Evolutionary conservation across 768 basidiomycete genomes (phyloP), one percentile per base, ranked within the genome.

Genomic region (Leccinum disarticulatum): DNA sequence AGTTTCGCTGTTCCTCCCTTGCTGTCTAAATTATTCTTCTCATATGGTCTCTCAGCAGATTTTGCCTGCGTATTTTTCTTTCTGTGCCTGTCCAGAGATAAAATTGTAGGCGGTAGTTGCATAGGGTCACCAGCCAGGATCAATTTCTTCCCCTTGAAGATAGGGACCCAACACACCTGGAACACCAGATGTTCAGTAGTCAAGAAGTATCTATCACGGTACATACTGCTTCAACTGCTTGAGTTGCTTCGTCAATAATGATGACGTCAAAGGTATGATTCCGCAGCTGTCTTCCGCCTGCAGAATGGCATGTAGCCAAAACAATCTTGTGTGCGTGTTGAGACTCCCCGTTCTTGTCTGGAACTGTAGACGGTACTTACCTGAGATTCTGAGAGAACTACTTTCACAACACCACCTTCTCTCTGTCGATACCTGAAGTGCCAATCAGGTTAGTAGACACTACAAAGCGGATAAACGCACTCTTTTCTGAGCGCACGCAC

Each of bases 231-330:
- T 99, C 96, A 14, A 97, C 69, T 4, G 95, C 96, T 72, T 98
- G 97, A 0, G 97, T 98, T 0, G 97, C 97, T 76, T 99, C 97
- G 65, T 99, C 97, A 56, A 99, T 95, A 50, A 99, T 89, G 11
- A 95, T 85, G 0, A 96, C 90, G 69, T 99, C 97, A 68, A 99
- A 99, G 2, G 81, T 75, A 57, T 87, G 81, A 60, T 88, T 84
- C 47, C 83, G 81, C 7, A 98, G 75, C 64, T 95, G 93, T 22
- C 89, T 77, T 4, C 91, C 88, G 1, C 96, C 97, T 6, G 96
- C 85, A 13, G 93, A 91, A 77, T 98, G 95, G 64, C 96, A 98
- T 3, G 97, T 99, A 2, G 95, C 88, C 11, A 98, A 74, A 1
- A 98, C 91, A 43, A 98, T 80, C 88, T 91, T 91, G 22, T 19